Percentiles rank a stretch among this genome's conserved stretches.
Evolutionary conservation across 371 early-diverging fungal species (phyloP).

Genomic region (Apophysomyces variabilis): DNA sequence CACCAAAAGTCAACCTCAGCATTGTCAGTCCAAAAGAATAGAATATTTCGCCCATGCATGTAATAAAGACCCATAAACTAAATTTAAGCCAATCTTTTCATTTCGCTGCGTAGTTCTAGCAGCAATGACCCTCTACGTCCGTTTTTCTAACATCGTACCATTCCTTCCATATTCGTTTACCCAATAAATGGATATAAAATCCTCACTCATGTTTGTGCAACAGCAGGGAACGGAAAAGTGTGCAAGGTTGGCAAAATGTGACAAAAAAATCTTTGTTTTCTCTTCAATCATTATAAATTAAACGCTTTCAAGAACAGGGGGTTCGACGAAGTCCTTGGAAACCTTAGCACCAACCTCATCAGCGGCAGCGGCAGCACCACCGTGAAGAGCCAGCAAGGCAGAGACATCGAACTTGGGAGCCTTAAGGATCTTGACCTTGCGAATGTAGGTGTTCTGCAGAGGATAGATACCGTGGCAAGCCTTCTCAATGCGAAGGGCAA

Average conservation of each 20-base stretch:
- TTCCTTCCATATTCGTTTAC: too few species aligned
- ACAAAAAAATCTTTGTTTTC: not conserved
- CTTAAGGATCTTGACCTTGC: constrained; percentile 99
- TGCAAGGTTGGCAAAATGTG: too few species aligned
- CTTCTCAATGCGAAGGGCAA: constrained; percentile 98
- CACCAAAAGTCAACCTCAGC: constrained; percentile 94
- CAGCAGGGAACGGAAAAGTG: too few species aligned
- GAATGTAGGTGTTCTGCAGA: constrained; percentile 97
- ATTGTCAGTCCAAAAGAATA: constrained; percentile 32
- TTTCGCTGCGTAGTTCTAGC: too few species aligned
- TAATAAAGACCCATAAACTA: not conserved
- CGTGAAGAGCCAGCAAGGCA: constrained; percentile 97
- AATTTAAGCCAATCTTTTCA: too few species aligned
- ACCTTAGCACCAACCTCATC: constrained; percentile 78
- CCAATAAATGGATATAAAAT: constrained; percentile 42
- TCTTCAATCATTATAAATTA: constrained; percentile 42
- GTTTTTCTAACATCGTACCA: too few species aligned
- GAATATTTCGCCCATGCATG: constrained; percentile 7
- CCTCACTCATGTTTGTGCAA: not conserved
- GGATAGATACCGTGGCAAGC: constrained; percentile 98
- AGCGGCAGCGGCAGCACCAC: constrained; percentile 77
- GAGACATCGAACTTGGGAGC: constrained; percentile 95
- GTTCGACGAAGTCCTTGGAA: constrained; percentile 85
- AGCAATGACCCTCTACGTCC: too few species aligned
- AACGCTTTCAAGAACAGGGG: constrained; percentile 75